These are phyloP conservation scores for Melanomma pulvis-pyrius DNA, from an alignment of 495 filamentous ascomycete genomes.

Conservation along the genomic window DNA sequence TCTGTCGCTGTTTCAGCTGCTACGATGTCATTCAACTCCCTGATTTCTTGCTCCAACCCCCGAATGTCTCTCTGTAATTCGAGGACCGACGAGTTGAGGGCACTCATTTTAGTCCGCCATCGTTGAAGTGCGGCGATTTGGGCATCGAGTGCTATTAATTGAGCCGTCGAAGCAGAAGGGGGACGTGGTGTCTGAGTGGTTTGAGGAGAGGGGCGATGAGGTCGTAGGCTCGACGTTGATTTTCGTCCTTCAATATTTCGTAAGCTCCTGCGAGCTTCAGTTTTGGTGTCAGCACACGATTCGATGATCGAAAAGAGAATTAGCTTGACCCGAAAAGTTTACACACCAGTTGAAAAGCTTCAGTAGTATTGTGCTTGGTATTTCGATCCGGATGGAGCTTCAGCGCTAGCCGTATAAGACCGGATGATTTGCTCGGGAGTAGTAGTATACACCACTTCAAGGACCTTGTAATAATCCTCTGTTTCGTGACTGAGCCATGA, in stretches of 20 bases:
- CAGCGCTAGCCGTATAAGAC: constrained; percentile 42
- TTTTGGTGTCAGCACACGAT: constrained; percentile 4
- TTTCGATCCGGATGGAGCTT: constrained; percentile 46
- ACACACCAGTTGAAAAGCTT: constrained; percentile 45
- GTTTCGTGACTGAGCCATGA: constrained; percentile 42
- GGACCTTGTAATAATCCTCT: constrained; percentile 45
- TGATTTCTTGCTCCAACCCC: constrained; percentile 22
- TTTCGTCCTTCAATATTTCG: constrained; percentile 44
- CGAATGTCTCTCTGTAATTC: constrained; percentile 36
- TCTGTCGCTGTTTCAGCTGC: no score
- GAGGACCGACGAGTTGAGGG: constrained; percentile 28
- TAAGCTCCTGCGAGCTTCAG: constrained; percentile 44
- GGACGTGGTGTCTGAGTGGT: constrained; percentile 38
- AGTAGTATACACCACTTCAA: constrained; percentile 42
- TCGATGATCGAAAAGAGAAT: not conserved
- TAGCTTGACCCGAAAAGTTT: constrained; percentile 11
- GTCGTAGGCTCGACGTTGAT: constrained; percentile 44
- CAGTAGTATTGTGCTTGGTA: constrained; percentile 39
- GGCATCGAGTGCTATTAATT: constrained; percentile 36
- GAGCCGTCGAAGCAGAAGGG: constrained; percentile 23
- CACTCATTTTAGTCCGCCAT: constrained; percentile 38
- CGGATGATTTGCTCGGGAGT: constrained; percentile 37
- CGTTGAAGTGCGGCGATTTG: constrained; percentile 40
- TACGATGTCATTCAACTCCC: constrained; percentile 29
- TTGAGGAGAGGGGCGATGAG: constrained; percentile 40